These are phyloP conservation scores for Begonia fuchsioides DNA, from an alignment of 306 rosid species.

Conservation along the genomic window DNA sequence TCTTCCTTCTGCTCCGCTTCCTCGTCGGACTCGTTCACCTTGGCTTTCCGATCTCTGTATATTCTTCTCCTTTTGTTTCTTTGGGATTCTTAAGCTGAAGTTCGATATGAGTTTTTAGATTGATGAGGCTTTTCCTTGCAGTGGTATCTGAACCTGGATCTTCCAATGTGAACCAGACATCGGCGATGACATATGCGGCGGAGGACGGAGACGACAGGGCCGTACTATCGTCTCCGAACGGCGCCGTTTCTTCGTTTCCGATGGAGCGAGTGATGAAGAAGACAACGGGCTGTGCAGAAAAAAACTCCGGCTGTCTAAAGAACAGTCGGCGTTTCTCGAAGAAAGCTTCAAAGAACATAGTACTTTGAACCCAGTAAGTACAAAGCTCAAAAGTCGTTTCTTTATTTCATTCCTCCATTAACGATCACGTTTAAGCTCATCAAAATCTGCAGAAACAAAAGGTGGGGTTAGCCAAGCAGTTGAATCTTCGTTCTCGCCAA, in stretches of 20 bases:
- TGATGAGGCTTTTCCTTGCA: slow-evolving; percentile 4
- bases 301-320: slow-evolving; percentile 83
- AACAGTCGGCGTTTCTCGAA: slow-evolving; percentile 88
- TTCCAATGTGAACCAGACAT: slow-evolving; percentile 40
- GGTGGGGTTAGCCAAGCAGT: slow-evolving; percentile 65
- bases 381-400: too few relatives aligned
- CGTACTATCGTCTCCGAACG: slow-evolving; percentile 55
- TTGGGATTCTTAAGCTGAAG: too few relatives aligned
- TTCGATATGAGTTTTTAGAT: too few relatives aligned
- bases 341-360: slow-evolving; percentile 88
- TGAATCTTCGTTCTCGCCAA: slow-evolving; percentile 87
- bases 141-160: slow-evolving; percentile 33
- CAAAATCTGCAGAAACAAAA: slow-evolving; percentile 59
- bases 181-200: slow-evolving; percentile 13
- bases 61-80: too few relatives aligned
- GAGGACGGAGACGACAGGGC: slow-evolving; percentile 48
- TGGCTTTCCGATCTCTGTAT: slow-evolving; percentile 66
- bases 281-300: slow-evolving; percentile 70
- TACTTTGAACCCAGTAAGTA: slow-evolving; percentile 81
- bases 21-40: slow-evolving; percentile 37
- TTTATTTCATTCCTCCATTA: too few relatives aligned
- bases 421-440: too few relatives aligned
- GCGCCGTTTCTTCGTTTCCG: slow-evolving; percentile 52
- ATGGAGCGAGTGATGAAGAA: slow-evolving; percentile 84
- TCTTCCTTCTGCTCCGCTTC: slow-evolving; percentile 62